Conservation (phyloP, 176 grass and related monocot species). For the Cenchrus fungigraminus region DNA sequence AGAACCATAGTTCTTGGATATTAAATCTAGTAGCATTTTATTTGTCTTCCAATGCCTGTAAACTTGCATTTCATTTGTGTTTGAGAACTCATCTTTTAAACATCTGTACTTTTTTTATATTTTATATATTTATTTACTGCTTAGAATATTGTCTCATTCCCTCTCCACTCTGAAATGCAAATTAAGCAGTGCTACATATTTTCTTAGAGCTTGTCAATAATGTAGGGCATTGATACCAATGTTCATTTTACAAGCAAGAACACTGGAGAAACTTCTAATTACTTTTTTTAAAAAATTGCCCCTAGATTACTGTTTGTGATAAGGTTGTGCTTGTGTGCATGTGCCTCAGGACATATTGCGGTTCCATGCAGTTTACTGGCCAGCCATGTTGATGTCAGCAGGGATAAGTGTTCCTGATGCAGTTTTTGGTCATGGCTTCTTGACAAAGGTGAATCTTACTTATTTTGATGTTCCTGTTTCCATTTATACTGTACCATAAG, state of each 20-base stretch:
- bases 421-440: constrained; percentile 96
- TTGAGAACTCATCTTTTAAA: no score
- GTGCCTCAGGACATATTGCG: constrained; percentile 84
- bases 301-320: constrained; percentile 33
- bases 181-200: background rate
- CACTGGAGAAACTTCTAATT: constrained; percentile 14
- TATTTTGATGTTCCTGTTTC: constrained; percentile 12
- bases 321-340: constrained; percentile 41
- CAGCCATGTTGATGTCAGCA: constrained; percentile 92
- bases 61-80: background rate
- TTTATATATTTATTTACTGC: no score
- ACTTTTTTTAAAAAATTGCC: background rate
- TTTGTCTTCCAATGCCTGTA: background rate
- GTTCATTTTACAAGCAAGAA: constrained; percentile 20
- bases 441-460: constrained; percentile 77
- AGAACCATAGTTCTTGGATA: background rate
- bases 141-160: background rate
- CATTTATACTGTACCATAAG: background rate
- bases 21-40: background rate
- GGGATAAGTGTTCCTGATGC: constrained; percentile 79
- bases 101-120: no score
- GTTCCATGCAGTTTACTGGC: constrained; percentile 99
- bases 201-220: constrained; percentile 5
- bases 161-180: background rate
- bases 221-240: constrained; percentile 6